Evolutionary conservation across 805 yeast species (phyloP).

Genomic region (Teunomyces cretensis): DNA sequence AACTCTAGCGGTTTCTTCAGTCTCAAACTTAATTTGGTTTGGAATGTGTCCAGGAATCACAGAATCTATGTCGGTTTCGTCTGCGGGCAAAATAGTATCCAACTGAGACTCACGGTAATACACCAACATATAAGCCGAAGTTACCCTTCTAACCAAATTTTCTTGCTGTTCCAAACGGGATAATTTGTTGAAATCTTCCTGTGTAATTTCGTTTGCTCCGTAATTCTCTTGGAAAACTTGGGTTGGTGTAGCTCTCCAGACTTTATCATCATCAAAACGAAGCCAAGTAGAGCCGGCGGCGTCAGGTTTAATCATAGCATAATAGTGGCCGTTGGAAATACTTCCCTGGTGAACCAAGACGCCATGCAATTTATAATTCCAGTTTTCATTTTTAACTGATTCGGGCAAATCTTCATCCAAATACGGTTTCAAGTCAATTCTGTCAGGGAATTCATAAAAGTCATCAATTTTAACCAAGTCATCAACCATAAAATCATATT

Average conservation of each 20-base stretch:
- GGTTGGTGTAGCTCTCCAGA: constrained; percentile 76
- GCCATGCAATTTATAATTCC: constrained; percentile 85
- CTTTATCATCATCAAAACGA: constrained; percentile 93
- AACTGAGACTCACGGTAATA: constrained; percentile 70
- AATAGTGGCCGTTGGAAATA: constrained; percentile 93
- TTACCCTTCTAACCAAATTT: constrained; percentile 69
- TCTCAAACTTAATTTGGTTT: constrained; percentile 61
- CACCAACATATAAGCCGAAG: constrained; percentile 97
- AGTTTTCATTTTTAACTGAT: constrained; percentile 50
- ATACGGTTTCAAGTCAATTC: constrained; percentile 76
- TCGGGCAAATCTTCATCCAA: constrained; percentile 56
- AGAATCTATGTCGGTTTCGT: constrained; percentile 42
- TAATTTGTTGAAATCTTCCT: constrained; percentile 48
- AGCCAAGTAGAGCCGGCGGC: constrained; percentile 68
- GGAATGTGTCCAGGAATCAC: constrained; percentile 65
- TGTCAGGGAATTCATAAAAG: constrained; percentile 82
- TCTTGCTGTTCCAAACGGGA: constrained; percentile 61
- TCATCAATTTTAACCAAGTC: constrained; percentile 89
- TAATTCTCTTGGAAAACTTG: constrained; percentile 92
- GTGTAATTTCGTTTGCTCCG: constrained; percentile 69
- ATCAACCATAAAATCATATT: constrained; percentile 88
- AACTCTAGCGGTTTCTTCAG: constrained; percentile 53
- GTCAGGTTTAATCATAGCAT: constrained; percentile 86
- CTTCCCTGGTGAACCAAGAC: constrained; percentile 96
- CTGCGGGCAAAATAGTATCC: constrained; percentile 58